A percentile compares a stretch with the other conserved stretches of the same genome.
Conservation (phyloP, 164 flowering plant genomes). For the grape (Vitis vinifera) region ASM3070453v1 NC_081818.1:143501-144000, state of each 20-base stretch:
- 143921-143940: no score
- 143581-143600: neutral
- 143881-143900: conserved; percentile 7
- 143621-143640: conserved; percentile 65
- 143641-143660: conserved; percentile 70
- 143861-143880: conserved; percentile 5
- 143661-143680: conserved; percentile 48
- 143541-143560: neutral
- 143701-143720: conserved; percentile 44
- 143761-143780: conserved; percentile 34
- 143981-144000: no score
- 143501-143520: no score
- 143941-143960: no score
- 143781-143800: conserved; percentile 29
- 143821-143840: neutral
- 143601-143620: conserved; percentile 30
- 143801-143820: conserved; percentile 28
- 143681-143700: conserved; percentile 39
- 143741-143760: conserved; percentile 36
- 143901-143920: neutral
- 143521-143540: no score
- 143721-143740: conserved; percentile 40
- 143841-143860: neutral
- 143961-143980: no score
- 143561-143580: conserved; percentile 10